Base-by-base conservation (phyloP, 2,329 filamentous ascomycete genomes). In the Exophiala spinifera region DNA sequence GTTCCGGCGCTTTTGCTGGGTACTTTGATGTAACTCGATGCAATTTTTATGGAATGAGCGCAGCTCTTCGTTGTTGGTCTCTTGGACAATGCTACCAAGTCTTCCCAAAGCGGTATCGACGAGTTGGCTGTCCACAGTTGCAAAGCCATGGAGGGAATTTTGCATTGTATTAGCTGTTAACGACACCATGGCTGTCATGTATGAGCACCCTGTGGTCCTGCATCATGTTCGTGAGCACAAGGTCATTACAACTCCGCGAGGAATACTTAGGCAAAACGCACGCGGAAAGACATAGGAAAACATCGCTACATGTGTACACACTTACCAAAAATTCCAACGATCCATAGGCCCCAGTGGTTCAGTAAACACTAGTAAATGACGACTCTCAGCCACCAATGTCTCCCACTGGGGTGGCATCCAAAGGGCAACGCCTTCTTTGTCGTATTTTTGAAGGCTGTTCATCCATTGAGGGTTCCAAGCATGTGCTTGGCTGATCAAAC, bases 101-200 rank as follows among this genome's bases (percentile, higher is more conserved):
- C 13, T 46, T 23, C 39, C 3, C 19, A 57, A 33, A 36, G 25
- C 55, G 28, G 19, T 20, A 4, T 44, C 40, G 25, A 57, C 46
- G n/a, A 57, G 49, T 36, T 46, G 44, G 17, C 46, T 37, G 36
- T 57, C 44, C 14, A 23, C 25, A 33, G 23, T 23, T 13, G 28
- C 8, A 10, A 33, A 20, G 3, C 49, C 39, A 37, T 53, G 44
- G 10, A n/a, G 37, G 3, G 49, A 34, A 14, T 46, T 47, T 17
- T 55, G 44, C 52, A 61, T 59, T 33, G 11, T 53, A 19, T 61
- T 61, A n/a, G 58, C 52, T 21, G 55, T 61, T 44, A 61, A 46
- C 11, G 53, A 21, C 19, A 61, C 21, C 45, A 57, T 52, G 40
- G 51, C 56, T 20, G 48, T 49, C 39, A 58, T 54, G 23, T 61